phyloP scores from a whole-genome alignment of 2,329 filamentous ascomycete genomes.

The Cryphonectria carpinicola region DNA sequence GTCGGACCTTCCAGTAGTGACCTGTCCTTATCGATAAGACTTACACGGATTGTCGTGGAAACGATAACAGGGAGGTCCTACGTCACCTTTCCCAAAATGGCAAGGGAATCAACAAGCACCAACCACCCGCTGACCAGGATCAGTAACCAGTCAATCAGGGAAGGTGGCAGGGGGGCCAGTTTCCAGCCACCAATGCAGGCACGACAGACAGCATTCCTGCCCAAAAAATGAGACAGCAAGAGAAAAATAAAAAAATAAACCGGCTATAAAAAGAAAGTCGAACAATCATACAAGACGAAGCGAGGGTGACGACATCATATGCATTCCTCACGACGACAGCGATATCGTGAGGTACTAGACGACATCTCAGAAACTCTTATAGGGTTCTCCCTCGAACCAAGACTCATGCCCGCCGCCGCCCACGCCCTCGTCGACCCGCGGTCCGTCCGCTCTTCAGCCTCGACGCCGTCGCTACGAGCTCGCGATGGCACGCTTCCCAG shows the following conservation, averaged over 20 bases:
- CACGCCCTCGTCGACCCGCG: conserved; percentile 41
- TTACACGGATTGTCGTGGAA: conserved; percentile 13
- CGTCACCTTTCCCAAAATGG: conserved; percentile 3
- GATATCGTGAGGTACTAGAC: conserved; percentile 34
- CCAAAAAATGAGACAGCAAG: background rate
- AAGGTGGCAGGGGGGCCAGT: background rate
- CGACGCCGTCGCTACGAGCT: conserved; percentile 76
- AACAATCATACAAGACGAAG: background rate
- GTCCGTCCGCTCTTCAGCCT: conserved; percentile 68
- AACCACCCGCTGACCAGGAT: conserved; percentile 6
- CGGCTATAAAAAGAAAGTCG: too few species aligned
- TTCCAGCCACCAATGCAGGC: conserved; percentile 6
- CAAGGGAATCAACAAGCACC: conserved; percentile 7
- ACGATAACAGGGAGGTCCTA: background rate
- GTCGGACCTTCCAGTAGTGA: background rate
- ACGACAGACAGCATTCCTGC: background rate
- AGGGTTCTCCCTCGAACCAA: conserved; percentile 46
- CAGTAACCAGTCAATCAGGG: background rate
- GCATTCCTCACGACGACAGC: conserved; percentile 35
- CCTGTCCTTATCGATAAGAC: conserved; percentile 7
- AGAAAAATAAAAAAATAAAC: background rate
- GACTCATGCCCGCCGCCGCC: conserved; percentile 50
- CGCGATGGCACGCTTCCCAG: conserved; percentile 68
- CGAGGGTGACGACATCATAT: conserved; percentile 25
- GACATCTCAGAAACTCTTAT: conserved; percentile 39